Percentiles rank a stretch among this genome's conserved stretches.
phyloP scores from a whole-genome alignment of 2,329 filamentous ascomycete genomes.

The Monilinia fructicola region DNA sequence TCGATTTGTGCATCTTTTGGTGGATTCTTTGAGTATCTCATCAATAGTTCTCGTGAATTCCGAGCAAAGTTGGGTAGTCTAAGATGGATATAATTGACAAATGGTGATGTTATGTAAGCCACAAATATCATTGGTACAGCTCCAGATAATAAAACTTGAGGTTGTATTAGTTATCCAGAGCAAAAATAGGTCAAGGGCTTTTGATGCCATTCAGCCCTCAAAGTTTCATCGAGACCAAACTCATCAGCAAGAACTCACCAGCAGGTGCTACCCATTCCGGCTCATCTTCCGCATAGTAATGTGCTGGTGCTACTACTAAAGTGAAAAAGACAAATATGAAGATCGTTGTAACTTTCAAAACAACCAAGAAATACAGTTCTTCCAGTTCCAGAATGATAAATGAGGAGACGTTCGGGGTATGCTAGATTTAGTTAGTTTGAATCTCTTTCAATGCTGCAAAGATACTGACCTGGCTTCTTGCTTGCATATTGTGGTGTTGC shows the following conservation, averaged over 20 bases:
- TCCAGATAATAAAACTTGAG: constrained; percentile 57
- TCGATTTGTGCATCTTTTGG: constrained; percentile 45
- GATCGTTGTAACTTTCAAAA: constrained; percentile 68
- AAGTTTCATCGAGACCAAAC: not conserved
- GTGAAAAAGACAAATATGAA: constrained; percentile 67
- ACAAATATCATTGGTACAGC: constrained; percentile 65
- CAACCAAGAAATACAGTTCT: constrained; percentile 67
- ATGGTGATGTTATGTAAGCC: constrained; percentile 64
- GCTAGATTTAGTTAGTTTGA: constrained; percentile 39
- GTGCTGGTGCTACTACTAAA: constrained; percentile 56
- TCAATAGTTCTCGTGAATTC: constrained; percentile 55
- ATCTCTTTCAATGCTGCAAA: not conserved
- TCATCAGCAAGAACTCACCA: constrained; percentile 29
- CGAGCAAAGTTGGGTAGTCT: constrained; percentile 66
- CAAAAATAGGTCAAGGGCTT: too few species aligned
- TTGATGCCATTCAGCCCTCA: not conserved
- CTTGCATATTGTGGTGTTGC: constrained; percentile 22
- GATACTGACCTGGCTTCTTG: constrained; percentile 15
- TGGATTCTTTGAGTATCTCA: constrained; percentile 51
- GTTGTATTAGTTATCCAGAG: constrained; percentile 20
- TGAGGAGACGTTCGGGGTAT: constrained; percentile 60
- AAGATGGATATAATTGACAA: constrained; percentile 71
- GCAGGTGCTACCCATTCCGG: constrained; percentile 35
- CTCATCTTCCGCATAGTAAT: constrained; percentile 34
- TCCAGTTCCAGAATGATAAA: constrained; percentile 73